These are phyloP conservation scores for Lumnitzera racemosa DNA, from an alignment of 345 rosid species.

Conservation along the genomic window DNA sequence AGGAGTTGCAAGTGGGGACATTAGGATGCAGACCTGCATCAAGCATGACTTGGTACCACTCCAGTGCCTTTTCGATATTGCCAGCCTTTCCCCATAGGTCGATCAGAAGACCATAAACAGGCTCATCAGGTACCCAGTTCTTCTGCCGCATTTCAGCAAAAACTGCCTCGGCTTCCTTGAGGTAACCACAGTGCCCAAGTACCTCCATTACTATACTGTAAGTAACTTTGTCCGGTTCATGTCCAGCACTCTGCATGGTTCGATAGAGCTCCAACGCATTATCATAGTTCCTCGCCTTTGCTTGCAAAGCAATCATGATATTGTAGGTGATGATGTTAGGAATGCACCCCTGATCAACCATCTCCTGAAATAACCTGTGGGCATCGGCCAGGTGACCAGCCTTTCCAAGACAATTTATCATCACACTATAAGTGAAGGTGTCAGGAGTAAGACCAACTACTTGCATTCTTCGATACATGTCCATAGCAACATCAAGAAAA, in stretches of 20 bases:
- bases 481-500: slow-evolving; percentile 82
- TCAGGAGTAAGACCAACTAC: slow-evolving; percentile 82
- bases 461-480: slow-evolving; percentile 76
- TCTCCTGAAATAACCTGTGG: slow-evolving; percentile 64
- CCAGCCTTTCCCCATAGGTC: slow-evolving; percentile 97
- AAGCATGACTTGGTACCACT: slow-evolving; percentile 84
- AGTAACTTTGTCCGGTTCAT: slow-evolving; percentile 85
- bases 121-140: slow-evolving; percentile 90
- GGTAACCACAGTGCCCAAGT: slow-evolving; percentile 86
- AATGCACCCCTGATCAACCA: slow-evolving; percentile 80
- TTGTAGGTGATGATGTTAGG: slow-evolving; percentile 84
- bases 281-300: slow-evolving; percentile 82
- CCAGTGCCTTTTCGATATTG: slow-evolving; percentile 71
- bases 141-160: slow-evolving; percentile 69
- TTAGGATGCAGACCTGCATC: slow-evolving; percentile 75
- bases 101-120: slow-evolving; percentile 81
- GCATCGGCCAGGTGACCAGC: slow-evolving; percentile 84
- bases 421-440: slow-evolving; percentile 86
- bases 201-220: slow-evolving; percentile 95
- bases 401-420: slow-evolving; percentile 95
- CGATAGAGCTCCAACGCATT: slow-evolving; percentile 69
- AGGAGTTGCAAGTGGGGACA: slow-evolving; percentile 91
- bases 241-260: slow-evolving; percentile 76
- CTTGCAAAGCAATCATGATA: slow-evolving; percentile 84
- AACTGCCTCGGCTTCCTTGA: slow-evolving; percentile 80